A percentile compares a stretch with the other conserved stretches of the same genome.
phyloP scores from a whole-genome alignment of 495 filamentous ascomycete genomes.

The Xylaria acuta region DNA sequence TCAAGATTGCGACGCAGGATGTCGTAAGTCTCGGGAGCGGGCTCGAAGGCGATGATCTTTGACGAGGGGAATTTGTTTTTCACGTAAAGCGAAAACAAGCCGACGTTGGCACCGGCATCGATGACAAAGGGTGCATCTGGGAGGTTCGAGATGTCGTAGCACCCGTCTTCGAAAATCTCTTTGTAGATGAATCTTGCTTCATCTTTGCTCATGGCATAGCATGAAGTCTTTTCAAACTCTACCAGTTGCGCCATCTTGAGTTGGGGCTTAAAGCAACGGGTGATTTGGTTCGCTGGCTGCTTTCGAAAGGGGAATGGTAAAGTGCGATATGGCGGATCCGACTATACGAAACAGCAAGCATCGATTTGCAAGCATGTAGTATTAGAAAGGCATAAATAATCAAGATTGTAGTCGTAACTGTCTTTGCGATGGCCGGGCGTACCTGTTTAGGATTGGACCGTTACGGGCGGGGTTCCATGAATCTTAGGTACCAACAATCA shows the following conservation, averaged over 20 bases:
- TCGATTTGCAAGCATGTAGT: neutral
- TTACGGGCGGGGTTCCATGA: neutral
- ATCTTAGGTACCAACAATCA: neutral
- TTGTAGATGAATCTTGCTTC: conserved; percentile 33
- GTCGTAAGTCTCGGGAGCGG: conserved; percentile 35
- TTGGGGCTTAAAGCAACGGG: neutral
- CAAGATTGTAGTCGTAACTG: neutral
- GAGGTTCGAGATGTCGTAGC: conserved; percentile 27
- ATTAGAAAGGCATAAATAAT: neutral
- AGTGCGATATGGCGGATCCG: neutral
- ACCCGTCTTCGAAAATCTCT: conserved; percentile 33
- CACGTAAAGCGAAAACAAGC: conserved; percentile 39
- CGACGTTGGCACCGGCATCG: conserved; percentile 39
- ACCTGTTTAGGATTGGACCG: neutral
- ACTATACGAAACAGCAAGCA: neutral
- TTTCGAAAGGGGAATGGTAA: neutral
- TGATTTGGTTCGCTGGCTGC: neutral
- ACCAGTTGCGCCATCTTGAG: conserved; percentile 7
- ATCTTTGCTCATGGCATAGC: conserved; percentile 19
- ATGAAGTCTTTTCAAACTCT: conserved; percentile 16
- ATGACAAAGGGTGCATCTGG: conserved; percentile 33
- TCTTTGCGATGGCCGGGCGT: neutral
- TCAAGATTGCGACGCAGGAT: conserved; percentile 33
- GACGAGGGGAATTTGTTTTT: conserved; percentile 36
- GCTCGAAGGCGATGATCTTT: conserved; percentile 39